phyloP scores from a whole-genome alignment of 495 filamentous ascomycete species.

The Podospora australis region DNA sequence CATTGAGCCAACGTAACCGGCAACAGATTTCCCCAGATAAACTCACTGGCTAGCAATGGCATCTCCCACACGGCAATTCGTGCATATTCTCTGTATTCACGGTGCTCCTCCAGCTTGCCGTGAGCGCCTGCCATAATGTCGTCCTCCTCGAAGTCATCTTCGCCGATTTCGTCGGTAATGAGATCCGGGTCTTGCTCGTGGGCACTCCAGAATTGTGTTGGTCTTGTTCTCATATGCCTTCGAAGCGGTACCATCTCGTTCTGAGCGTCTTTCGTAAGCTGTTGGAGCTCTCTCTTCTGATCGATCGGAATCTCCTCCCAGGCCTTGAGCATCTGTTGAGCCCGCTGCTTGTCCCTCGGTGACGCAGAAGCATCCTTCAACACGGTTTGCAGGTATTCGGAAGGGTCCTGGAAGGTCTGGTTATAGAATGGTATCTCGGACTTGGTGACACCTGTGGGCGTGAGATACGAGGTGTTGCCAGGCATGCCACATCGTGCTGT shows the following conservation, averaged over 20 bases:
- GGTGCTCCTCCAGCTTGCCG: slow-evolving; percentile 79
- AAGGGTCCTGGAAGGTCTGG: slow-evolving; percentile 11
- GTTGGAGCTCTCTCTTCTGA: slow-evolving; percentile 5
- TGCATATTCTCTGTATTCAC: slow-evolving; percentile 83
- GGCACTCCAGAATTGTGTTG: slow-evolving; percentile 31
- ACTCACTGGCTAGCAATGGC: slow-evolving; percentile 80
- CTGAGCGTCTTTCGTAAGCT: slow-evolving; percentile 9
- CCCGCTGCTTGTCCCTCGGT: no score
- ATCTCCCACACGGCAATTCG: slow-evolving; percentile 92
- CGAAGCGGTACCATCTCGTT: slow-evolving; percentile 3
- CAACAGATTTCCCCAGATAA: background rate
- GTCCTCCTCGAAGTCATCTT: slow-evolving; percentile 53
- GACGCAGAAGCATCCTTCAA: no score
- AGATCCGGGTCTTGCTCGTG: slow-evolving; percentile 38
- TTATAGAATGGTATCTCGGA: slow-evolving; percentile 1
- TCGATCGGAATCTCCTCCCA: slow-evolving; percentile 13
- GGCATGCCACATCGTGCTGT: slow-evolving; percentile 12
- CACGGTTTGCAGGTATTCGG: slow-evolving; percentile 13
- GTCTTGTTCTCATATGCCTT: slow-evolving; percentile 7
- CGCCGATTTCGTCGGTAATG: slow-evolving; percentile 33
- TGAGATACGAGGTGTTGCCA: no score
- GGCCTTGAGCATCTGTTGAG: slow-evolving; percentile 6
- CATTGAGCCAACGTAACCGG: no score
- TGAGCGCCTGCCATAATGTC: slow-evolving; percentile 78
- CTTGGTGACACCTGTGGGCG: no score